Conservation (phyloP, 352 stramenopile species). For the Phytopythium montanum region DNA sequence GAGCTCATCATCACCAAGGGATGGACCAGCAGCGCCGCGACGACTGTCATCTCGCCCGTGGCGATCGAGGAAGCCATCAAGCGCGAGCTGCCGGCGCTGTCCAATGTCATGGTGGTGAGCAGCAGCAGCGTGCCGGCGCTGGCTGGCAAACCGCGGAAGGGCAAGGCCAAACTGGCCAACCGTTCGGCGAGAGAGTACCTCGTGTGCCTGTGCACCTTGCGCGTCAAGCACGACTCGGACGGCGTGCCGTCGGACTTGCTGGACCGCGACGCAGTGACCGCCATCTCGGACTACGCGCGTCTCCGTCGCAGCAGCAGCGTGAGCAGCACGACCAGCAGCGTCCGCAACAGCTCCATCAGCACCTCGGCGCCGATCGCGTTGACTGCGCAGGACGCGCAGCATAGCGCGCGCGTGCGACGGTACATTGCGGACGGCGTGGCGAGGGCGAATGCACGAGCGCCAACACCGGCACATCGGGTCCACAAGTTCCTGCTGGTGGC, state of each 20-base stretch:
- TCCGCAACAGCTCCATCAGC: constrained; percentile 5
- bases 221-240: constrained; percentile 55
- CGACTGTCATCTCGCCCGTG: constrained; percentile 65
- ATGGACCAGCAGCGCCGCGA: constrained; percentile 70
- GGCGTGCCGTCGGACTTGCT: constrained; percentile 66
- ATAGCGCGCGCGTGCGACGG: constrained; percentile 58
- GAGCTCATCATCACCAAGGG: constrained; percentile 93
- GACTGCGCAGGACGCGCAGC: constrained; percentile 75
- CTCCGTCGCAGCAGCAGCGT: constrained; percentile 6
- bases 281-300: constrained; percentile 28
- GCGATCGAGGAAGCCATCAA: constrained; percentile 89
- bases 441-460: constrained; percentile 49
- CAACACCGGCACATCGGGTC: constrained; percentile 51
- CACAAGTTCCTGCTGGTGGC: constrained; percentile 80
- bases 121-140: background rate
- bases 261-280: constrained; percentile 59
- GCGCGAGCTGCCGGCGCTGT: constrained; percentile 64
- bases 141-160: background rate
- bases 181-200: constrained; percentile 73
- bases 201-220: constrained; percentile 82
- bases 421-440: constrained; percentile 78
- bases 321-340: constrained; percentile 3
- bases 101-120: constrained; percentile 79
- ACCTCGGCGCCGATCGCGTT: constrained; percentile 53
- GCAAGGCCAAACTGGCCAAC: background rate